Conservation (phyloP, 2,329 filamentous ascomycete genomes). For the Camillea tinctor region DNA sequence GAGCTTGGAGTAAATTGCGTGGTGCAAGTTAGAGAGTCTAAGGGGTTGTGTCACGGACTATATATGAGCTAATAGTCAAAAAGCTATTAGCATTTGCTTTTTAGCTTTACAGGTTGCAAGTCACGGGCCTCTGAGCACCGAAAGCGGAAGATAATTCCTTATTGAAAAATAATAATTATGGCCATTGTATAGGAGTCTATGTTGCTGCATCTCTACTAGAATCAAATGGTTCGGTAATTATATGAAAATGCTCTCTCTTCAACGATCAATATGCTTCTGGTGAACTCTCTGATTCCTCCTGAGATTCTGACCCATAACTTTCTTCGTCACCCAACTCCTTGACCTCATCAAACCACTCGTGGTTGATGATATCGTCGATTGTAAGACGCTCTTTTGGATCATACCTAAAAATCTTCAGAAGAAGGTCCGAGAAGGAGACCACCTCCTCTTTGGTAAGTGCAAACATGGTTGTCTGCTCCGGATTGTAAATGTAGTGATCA, state of each 20-base stretch:
- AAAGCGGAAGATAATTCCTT: no score
- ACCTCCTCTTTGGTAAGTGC: not conserved
- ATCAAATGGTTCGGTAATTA: no score
- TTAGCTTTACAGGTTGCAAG: no score
- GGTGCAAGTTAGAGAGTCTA: not conserved
- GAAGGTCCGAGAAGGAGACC: not conserved
- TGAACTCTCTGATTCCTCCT: not conserved
- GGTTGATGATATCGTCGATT: not conserved
- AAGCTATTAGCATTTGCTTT: no score
- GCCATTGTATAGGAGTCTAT: no score
- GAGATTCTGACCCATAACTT: not conserved
- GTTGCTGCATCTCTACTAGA: no score
- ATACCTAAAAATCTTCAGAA: not conserved
- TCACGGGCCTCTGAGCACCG: no score
- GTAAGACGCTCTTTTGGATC: not conserved
- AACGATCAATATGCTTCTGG: not conserved
- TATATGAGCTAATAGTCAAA: no score
- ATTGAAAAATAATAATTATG: no score
- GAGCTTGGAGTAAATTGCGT: constrained; percentile 14
- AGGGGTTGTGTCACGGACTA: no score
- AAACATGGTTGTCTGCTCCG: not conserved
- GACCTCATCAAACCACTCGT: not conserved
- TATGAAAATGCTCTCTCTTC: no score
- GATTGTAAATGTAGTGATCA: not conserved
- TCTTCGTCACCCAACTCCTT: not conserved